Evolutionary conservation across 2,329 filamentous ascomycete genomes (phyloP).

Genomic region (Fusarium humuli): DNA sequence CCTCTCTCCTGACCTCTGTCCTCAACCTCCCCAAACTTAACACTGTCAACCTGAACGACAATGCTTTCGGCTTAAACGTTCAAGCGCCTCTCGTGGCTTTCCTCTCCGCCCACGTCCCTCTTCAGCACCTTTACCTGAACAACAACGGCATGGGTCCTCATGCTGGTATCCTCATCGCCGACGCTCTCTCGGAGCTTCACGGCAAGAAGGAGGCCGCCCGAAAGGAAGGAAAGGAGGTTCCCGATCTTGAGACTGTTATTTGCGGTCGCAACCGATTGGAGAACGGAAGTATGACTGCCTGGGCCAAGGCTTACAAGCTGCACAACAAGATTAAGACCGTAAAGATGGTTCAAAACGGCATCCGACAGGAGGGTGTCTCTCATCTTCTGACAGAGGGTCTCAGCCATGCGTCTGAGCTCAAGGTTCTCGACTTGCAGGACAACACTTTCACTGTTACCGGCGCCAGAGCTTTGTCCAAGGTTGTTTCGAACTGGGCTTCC

Average conservation of each 20-base stretch:
- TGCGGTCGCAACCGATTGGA: conserved; percentile 96
- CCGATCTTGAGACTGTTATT: conserved; percentile 93
- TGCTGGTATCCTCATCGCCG: conserved; percentile 88
- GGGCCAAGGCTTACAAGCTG: conserved; percentile 87
- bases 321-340: conserved; percentile 85
- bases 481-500: conserved; percentile 78
- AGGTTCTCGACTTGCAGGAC: conserved; percentile 91
- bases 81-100: conserved; percentile 94
- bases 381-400: conserved; percentile 84
- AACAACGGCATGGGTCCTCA: conserved; percentile 97
- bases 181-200: conserved; percentile 86
- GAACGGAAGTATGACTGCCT: conserved; percentile 95
- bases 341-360: conserved; percentile 99
- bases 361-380: conserved; percentile 91
- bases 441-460: conserved; percentile 93
- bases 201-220: conserved; percentile 84
- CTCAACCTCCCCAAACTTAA: conserved; percentile 87
- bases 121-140: conserved; percentile 95
- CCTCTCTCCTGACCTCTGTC: conserved; percentile 84
- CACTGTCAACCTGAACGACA: conserved; percentile 96
- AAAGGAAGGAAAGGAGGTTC: conserved; percentile 77
- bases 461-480: conserved; percentile 80
- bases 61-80: conserved; percentile 96
- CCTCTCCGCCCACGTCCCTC: conserved; percentile 85
- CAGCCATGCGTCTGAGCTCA: conserved; percentile 73